phyloP scores from a whole-genome alignment of 148 eudicot genomes.

The Camellia japonica region DNA sequence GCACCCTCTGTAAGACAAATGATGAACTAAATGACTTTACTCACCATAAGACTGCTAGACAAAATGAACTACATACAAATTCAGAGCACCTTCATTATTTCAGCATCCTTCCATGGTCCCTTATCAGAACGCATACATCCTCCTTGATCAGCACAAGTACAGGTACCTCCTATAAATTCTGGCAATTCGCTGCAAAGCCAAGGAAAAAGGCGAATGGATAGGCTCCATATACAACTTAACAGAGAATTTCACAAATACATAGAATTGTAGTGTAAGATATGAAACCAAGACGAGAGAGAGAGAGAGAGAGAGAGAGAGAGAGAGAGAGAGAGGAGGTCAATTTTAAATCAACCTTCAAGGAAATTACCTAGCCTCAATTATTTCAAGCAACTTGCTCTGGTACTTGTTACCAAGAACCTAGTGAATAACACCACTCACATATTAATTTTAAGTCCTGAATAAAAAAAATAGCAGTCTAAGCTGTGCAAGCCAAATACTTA shows the following conservation, averaged over 20 bases:
- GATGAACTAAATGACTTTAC: neutral
- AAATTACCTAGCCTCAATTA: slow-evolving; percentile 80
- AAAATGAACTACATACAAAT: neutral
- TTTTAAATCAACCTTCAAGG: neutral
- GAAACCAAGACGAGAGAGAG: neutral
- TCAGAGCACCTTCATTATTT: slow-evolving; percentile 64
- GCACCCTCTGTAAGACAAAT: slow-evolving; percentile 39
- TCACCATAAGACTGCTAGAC: neutral
- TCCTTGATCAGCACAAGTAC: slow-evolving; percentile 83
- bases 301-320: too few species aligned
- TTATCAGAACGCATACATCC: slow-evolving; percentile 90
- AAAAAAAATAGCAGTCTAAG: neutral
- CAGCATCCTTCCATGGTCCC: slow-evolving; percentile 93
- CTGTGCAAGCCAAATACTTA: slow-evolving; percentile 25
- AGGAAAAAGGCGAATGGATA: neutral
- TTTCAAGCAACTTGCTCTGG: slow-evolving; percentile 83
- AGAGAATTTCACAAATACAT: too few species aligned
- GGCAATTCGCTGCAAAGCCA: slow-evolving; percentile 70
- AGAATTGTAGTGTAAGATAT: neutral
- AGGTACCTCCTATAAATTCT: slow-evolving; percentile 86
- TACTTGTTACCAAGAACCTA: slow-evolving; percentile 57
- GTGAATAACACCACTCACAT: too few species aligned
- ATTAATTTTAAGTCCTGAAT: too few species aligned
- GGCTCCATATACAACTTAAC: too few species aligned
- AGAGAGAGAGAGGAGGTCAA: too few species aligned